phyloP scores from a whole-genome alignment of 495 filamentous ascomycete genomes.

The Aspergillus bridgeri region DNA sequence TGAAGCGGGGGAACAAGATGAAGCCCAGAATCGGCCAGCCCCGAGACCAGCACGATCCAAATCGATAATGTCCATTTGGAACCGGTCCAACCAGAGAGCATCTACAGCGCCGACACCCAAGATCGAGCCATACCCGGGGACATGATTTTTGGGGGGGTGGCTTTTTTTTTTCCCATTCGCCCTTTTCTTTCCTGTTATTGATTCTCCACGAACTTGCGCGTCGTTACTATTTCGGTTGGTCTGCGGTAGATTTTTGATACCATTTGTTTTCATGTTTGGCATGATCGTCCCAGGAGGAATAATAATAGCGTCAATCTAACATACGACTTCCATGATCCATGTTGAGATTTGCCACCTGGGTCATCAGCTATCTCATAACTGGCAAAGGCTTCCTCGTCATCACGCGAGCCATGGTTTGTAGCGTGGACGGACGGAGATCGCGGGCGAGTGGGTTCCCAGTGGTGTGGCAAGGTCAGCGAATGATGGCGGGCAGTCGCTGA shows the following conservation, averaged over 20 bases:
- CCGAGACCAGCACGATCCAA: slow-evolving; percentile 31
- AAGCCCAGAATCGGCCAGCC: slow-evolving; percentile 1
- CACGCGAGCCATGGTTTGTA: slow-evolving; percentile 13
- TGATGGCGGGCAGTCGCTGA: background rate
- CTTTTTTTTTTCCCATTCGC: background rate
- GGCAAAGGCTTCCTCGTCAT: background rate
- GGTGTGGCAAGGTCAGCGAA: slow-evolving; percentile 6
- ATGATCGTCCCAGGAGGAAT: background rate
- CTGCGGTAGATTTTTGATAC: slow-evolving; percentile 5
- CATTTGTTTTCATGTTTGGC: slow-evolving; percentile 1
- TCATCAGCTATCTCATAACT: background rate
- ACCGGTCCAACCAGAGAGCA: slow-evolving; percentile 25
- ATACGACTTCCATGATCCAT: background rate
- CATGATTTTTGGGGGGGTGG: slow-evolving; percentile 18
- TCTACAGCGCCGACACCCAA: slow-evolving; percentile 17
- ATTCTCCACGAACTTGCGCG: background rate
- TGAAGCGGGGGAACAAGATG: slow-evolving; percentile 12
- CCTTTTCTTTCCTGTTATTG: slow-evolving; percentile 1
- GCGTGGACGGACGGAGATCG: slow-evolving; percentile 7
- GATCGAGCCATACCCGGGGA: slow-evolving; percentile 43
- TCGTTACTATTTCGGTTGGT: background rate
- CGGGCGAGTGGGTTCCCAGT: slow-evolving; percentile 9
- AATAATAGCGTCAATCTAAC: background rate
- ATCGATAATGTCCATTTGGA: slow-evolving; percentile 33
- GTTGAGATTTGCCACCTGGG: background rate